Evolutionary conservation across 2,329 filamentous ascomycete species (phyloP), one percentile per base, ranked within the genome.

Genomic region (Grosmannia huntii): DNA sequence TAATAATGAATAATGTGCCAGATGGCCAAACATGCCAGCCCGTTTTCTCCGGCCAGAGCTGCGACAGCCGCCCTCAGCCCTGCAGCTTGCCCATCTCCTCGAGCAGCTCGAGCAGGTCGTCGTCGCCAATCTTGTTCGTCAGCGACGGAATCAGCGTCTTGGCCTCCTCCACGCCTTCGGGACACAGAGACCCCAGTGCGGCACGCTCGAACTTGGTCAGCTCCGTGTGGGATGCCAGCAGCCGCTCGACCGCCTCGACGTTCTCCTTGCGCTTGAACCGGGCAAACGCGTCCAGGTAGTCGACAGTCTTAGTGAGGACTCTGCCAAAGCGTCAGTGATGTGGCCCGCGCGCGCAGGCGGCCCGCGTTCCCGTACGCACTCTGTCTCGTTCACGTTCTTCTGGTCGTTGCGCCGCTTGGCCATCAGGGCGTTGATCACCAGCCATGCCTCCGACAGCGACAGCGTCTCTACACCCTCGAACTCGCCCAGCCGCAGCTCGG

Each of bases 191-290:
- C 38, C 90, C 92, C 62, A 97, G 78, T 74, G 96, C 90, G 51
- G 90, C 91, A 66, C 90, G 83, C 79, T 99, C 94, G 70, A 97
- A 97, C 70, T 90, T 88, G 67, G 89, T 88, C 65, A 99, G 76
- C 69, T 90, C 84, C 63, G 84, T 83, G 68, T 90, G 87, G 60
- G 86, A 82, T 64, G 87, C 87, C 62, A 96, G 80, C 65, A 96
- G 76, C 60, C 89, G 84, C 73, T 95, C 90, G 36, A 97, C 90
- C n/a, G 90, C 89, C 74, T 96, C 89, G 68, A 96, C 88, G 64
- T 94, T 94, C 71, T 95, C 89, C 71, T 92, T 90, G 67, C 91
- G 85, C 75, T 96, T 95, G 80, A 97, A 97, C 41, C 94, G 88
- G 21, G 91, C 87, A 73, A 99, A 99, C 62, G 90, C 85, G 66